Evolutionary conservation across 164 flowering plant genomes (phyloP), one percentile per base, ranked within the genome.

Genomic region (Dillenia suffruticosa): DNA sequence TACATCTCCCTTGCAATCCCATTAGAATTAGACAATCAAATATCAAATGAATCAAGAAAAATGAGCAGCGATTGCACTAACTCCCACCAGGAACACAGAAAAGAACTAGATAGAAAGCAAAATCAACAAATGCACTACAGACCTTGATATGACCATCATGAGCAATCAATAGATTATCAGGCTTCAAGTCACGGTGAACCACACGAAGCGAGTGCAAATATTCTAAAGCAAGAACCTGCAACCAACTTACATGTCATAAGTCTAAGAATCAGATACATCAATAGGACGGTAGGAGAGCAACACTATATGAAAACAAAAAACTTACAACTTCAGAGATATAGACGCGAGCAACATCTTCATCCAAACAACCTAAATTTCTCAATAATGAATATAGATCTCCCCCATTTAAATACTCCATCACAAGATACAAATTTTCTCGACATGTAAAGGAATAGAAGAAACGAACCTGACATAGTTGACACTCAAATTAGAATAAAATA

Each of bases 101-200:
- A 44, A 22, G 26, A 11, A 49, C 24, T 43, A 26, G 12, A 12
- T 15, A 46, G 50, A 22, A 19, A 8, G 17, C 44, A 59, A 13
- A 59, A 22, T 24, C 26, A 54, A 12, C 17, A 56, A 46, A 64
- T 24, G 62, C 22, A 5, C 49, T 10, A 54, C 53, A 52, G 60
- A 89, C 99, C 97, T 95, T 95, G 56, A 95, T 85, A 77, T 92
- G 99, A 59, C 99, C 99, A 84, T 95, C 99, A 80, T 95, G 99
- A 19, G 99, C 99, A 81, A 95, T 95, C 76, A 95, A 75, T 69
- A 95, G 74, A 84, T 95, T 95, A 73, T 95, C 97, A 51, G 97
- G 99, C 82, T 95, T 95, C 71, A 95, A 68, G 76, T 95, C 97
- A 64, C 97, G 99, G 78, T 95, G 99, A 76, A 95, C 97, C 69